A percentile compares a stretch with the other conserved stretches of the same genome.
phyloP scores from a whole-genome alignment of 1,139 yeast species.

The Blastobotrys aristatus region DNA sequence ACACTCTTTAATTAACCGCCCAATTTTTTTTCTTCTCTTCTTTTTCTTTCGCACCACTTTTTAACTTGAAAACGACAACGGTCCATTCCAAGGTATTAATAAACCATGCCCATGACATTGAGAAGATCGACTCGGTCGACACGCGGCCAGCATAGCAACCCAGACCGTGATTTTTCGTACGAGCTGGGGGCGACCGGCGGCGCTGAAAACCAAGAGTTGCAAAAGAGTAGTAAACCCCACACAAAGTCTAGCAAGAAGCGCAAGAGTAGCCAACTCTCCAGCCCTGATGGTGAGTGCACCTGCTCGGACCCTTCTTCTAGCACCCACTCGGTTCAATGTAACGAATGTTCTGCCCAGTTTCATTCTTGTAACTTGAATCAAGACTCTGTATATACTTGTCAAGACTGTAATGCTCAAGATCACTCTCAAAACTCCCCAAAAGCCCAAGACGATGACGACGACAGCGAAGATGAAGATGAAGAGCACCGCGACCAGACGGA shows the following conservation, averaged over 20 bases:
- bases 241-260: too few species aligned
- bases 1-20: neutral
- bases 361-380: constrained; percentile 2
- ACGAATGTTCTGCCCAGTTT: neutral
- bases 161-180: constrained; percentile 27
- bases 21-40: neutral
- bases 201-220: constrained; percentile 7
- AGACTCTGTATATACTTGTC: constrained; percentile 11
- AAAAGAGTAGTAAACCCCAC: neutral
- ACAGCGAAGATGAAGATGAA: constrained; percentile 11
- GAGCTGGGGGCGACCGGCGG: constrained; percentile 10
- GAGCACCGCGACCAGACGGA: constrained; percentile 14
- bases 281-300: neutral
- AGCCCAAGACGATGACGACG: constrained; percentile 1
- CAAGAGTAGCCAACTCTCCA: neutral
- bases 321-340: constrained; percentile 1
- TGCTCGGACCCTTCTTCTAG: neutral
- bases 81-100: too few species aligned
- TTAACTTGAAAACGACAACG: too few species aligned
- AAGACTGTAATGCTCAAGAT: constrained; percentile 4
- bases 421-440: neutral
- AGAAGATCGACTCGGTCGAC: constrained; percentile 43
- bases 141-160: constrained; percentile 40
- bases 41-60: neutral
- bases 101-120: constrained; percentile 11